These are phyloP conservation scores for Salicornia ramosissima DNA, from an alignment of 148 eudicot genomes.

Conservation along the genomic window DNA sequence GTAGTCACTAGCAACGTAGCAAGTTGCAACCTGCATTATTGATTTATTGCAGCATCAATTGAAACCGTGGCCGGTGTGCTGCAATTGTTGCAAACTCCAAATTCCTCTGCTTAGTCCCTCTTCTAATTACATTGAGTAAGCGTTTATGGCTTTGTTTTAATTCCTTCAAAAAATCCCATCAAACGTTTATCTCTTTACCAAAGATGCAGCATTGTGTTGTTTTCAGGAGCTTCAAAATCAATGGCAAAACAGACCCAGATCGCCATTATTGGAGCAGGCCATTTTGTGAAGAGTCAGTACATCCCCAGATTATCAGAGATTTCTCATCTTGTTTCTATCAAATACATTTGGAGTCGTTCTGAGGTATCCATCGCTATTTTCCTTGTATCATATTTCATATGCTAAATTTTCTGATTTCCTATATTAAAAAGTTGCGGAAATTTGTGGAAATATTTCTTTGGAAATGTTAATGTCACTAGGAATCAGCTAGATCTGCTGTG, in stretches of 20 bases:
- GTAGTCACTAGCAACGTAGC: too few species aligned
- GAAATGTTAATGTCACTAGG: conserved; percentile 34
- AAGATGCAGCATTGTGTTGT: background rate
- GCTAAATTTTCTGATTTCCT: background rate
- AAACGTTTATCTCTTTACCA: background rate
- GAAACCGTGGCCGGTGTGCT: too few species aligned
- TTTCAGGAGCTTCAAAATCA: background rate
- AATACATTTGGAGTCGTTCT: conserved; percentile 86
- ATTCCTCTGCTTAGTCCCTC: background rate
- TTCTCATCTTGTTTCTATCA: conserved; percentile 57
- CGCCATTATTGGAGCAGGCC: conserved; percentile 92
- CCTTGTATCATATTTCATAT: background rate
- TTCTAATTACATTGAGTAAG: background rate
- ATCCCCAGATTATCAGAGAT: conserved; percentile 87
- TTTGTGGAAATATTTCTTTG: background rate
- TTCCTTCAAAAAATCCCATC: background rate
- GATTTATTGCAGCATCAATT: too few species aligned
- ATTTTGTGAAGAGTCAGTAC: conserved; percentile 70
- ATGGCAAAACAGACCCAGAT: conserved; percentile 51
- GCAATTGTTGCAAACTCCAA: too few species aligned
- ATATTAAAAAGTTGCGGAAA: background rate
- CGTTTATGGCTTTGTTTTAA: background rate
- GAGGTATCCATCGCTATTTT: conserved; percentile 34
- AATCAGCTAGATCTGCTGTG: conserved; percentile 77
- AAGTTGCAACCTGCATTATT: too few species aligned